Base-by-base conservation (phyloP, 805 yeast species). In the Cyberlindnera euphorbiae region DNA sequence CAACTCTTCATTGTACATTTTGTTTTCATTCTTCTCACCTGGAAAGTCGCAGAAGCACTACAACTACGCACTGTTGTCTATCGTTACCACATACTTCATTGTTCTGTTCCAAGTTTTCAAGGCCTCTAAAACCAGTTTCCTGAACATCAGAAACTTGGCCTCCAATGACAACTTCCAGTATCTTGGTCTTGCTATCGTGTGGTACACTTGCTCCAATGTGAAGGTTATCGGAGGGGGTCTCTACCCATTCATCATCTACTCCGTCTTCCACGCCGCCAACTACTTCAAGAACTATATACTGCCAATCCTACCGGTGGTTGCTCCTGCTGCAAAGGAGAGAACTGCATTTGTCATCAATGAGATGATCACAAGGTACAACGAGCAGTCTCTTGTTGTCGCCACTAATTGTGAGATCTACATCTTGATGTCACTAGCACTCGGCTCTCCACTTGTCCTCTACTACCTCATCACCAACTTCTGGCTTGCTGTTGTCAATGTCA, bases 111-210 rank as follows among this genome's bases (percentile, higher is more conserved):
- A 79, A 52, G 68, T 76, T 26, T 70, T 71, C 57, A 70, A 71
- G 52, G 56, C 69, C 8, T 64, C 49, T 42, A 38, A 55, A 31
- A 32, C 42, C 47, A 47, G 53, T 39, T 28, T 46, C 33, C 35
- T 60, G 44, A 46, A 55, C 58, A 33, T 47, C 55, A 34, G 53
- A 53, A 45, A 79, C 29, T 41, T 65, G 6, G 42, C 48, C 13
- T 49, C 52, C 5, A 49, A 80, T 56, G 86, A 79, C 54, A 82
- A 82, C 54, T 63, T 75, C 38, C 85, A 79, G 44, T 82, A 81
- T 55, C 66, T 81, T 38, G 50, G 68, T 15, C 50, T 73, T 44
- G 65, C 66, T 45, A 25, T 63, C 52, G 49, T 61, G 52, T 63
- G 57, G 53, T 58, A 68, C 63, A 58, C 77, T 64, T 26, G 68